Percentiles rank a stretch among this genome's conserved stretches.
Evolutionary conservation across 73 alveolate species (phyloP).

Genomic region (Tetrahymena elliotti): DNA sequence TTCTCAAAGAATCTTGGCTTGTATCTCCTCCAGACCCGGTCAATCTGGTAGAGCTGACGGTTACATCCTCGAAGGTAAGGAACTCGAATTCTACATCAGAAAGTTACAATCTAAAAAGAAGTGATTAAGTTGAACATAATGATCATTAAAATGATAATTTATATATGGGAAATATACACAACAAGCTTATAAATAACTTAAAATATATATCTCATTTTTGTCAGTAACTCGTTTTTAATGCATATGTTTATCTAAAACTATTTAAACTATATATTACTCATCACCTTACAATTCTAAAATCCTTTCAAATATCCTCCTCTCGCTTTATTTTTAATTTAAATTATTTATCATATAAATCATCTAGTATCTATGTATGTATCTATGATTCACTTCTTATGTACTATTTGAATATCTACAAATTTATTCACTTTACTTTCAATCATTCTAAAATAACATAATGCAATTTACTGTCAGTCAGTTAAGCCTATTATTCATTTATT

Average conservation of each 20-base stretch:
- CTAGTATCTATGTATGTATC: not conserved
- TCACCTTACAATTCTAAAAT: not conserved
- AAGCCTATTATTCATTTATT: too few species aligned
- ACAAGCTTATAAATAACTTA: not conserved
- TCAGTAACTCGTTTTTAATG: not conserved
- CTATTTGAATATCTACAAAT: not conserved
- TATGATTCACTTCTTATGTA: not conserved
- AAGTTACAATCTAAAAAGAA: conserved; percentile 58
- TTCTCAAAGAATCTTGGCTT: conserved; percentile 86
- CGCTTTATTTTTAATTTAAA: not conserved
- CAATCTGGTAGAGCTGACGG: conserved; percentile 98
- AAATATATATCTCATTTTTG: not conserved
- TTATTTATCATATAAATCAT: not conserved
- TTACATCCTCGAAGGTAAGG: conserved; percentile 94
- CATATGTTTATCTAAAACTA: not conserved
- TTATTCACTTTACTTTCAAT: too few species aligned
- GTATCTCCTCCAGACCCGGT: conserved; percentile 97
- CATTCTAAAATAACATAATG: too few species aligned
- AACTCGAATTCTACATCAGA: conserved; percentile 85
- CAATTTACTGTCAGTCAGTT: too few species aligned
- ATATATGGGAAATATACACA: not conserved
- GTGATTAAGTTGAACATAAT: not conserved
- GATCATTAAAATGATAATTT: not conserved
- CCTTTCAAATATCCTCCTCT: not conserved
- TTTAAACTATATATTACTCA: not conserved